Base-by-base conservation (phyloP, 306 rosid genomes). In the Benincasa hispida region DNA sequence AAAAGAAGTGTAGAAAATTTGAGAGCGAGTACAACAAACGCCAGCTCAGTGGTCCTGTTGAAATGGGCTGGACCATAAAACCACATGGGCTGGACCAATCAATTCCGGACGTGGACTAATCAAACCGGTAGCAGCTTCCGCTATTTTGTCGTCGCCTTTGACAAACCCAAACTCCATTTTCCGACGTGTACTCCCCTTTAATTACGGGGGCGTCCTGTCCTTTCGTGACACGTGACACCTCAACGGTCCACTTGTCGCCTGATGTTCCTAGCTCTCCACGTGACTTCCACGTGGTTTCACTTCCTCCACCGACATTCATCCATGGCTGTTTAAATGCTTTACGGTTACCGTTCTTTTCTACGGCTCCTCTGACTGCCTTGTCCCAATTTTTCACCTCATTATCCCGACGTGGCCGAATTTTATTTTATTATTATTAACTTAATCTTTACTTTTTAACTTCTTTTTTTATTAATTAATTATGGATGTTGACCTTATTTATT, bases 51-150 rank as follows among this genome's bases (percentile, higher is more conserved):
- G 58, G 59, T 72, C 58, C 59, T 25, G 25, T 45, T 17, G 0
- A 15, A 27, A 14, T 72, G 76, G 59, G 76, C 76, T 72, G 76
- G 76, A 72, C 76, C 76, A 48, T 19, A 12, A 15, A 70, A 8
- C 32, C 76, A 72, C 76, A 48, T 72, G 76, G 76, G 76, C 59
- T 72, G 42, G 17, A 39, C 59, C 41, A 47, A 17, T 72, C 42
- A 72, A 48, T 8, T 48, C 17, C 42, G 15, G n/a, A 47, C 35
- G 76, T 25, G 57, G 75, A 70, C 37, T 4, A 13, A 45, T 45
- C 75, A 25, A 24, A 22, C 57, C n/a, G 54, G 28, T n/a, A n/a
- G 27, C 59, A 7, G 12, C 5, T 15, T 32, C 5, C 35, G 35
- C 35, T 4, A 32, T 6, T 6, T 5, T 15, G 55, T 55, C 28